Base-by-base conservation (phyloP, 257 asterid genomes). In the Cruciata laevipes region DNA sequence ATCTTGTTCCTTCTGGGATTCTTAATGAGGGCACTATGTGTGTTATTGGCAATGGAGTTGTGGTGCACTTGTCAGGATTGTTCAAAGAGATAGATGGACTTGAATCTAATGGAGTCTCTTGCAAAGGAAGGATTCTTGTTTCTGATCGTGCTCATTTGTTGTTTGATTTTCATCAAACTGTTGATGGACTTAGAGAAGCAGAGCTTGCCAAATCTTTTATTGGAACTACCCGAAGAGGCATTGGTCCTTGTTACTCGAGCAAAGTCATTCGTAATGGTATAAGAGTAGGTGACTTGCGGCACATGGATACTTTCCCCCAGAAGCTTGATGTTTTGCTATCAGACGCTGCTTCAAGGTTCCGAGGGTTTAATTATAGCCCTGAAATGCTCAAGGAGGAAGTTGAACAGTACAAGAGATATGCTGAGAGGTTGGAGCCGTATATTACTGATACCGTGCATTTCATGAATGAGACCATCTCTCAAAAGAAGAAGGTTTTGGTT, bases 191-290 rank as follows among this genome's bases (percentile, higher is more conserved):
- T 73, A 81, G 97, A 68, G 99, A 94, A 80, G 90, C 89, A 1
- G 96, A 90, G 76, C 95, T 90, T 63, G 90, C 90, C 66, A 88
- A 90, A 61, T 94, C 97, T 61, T 87, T 90, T 73, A 94, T 94
- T 60, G 97, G 99, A 62, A 90, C 99, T 21, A 94, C 99, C n/a
- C 78, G 80, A 82, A 81, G 97, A 83, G 99, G 99, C 40, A 87
- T 94, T 69, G 99, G 99, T 23, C 99, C 97, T 69, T 83, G 89
- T 79, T 94, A 88, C 74, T 94, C 99, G 6, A 94, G 96, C 84
- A 94, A 94, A 83, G 99, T 84, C 61, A 94, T 85, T 61, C 78
- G 99, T 14, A 94, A 90, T 81, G 96, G 99, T 70, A 76, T 90
- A 61, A 79, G 99, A 85, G 96, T 90, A 63, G 35, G 95, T 73